A percentile compares a stretch with the other conserved stretches of the same genome.
These are phyloP conservation scores for Schwanniomyces vanrijiae DNA, from an alignment of 805 yeast genomes.

Conservation along the genomic window DNA sequence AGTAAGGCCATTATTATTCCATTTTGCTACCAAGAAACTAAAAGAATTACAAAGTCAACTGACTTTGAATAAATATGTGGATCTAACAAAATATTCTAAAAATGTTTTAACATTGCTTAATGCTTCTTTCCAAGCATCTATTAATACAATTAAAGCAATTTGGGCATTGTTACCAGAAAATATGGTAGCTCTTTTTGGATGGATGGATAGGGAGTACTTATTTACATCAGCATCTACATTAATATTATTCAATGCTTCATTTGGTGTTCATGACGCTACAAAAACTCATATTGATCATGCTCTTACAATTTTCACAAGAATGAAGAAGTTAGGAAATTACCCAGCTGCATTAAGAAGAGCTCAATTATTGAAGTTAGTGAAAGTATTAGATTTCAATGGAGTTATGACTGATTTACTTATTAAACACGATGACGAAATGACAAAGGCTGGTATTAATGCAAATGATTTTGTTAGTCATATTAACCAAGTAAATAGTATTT, in stretches of 20 bases:
- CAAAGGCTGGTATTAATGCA: background rate
- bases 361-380: slow-evolving; percentile 63
- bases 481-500: background rate
- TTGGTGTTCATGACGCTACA: slow-evolving; percentile 80
- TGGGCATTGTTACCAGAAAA: slow-evolving; percentile 77
- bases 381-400: slow-evolving; percentile 67
- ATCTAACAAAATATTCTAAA: slow-evolving; percentile 65
- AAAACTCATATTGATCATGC: slow-evolving; percentile 73
- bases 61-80: slow-evolving; percentile 52
- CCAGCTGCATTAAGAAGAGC: slow-evolving; percentile 78
- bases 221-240: slow-evolving; percentile 76
- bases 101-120: slow-evolving; percentile 67
- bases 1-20: slow-evolving; percentile 73
- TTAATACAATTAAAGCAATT: slow-evolving; percentile 67
- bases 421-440: slow-evolving; percentile 54
- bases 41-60: slow-evolving; percentile 44
- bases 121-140: slow-evolving; percentile 78
- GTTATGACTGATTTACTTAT: slow-evolving; percentile 55
- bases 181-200: slow-evolving; percentile 83
- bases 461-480: background rate
- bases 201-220: slow-evolving; percentile 82
- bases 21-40: slow-evolving; percentile 68
- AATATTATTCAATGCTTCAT: slow-evolving; percentile 72
- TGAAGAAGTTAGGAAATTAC: slow-evolving; percentile 76
- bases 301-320: slow-evolving; percentile 62